Conservation (phyloP, 176 grass and related monocot genomes). For the Avena atlantica region DNA sequence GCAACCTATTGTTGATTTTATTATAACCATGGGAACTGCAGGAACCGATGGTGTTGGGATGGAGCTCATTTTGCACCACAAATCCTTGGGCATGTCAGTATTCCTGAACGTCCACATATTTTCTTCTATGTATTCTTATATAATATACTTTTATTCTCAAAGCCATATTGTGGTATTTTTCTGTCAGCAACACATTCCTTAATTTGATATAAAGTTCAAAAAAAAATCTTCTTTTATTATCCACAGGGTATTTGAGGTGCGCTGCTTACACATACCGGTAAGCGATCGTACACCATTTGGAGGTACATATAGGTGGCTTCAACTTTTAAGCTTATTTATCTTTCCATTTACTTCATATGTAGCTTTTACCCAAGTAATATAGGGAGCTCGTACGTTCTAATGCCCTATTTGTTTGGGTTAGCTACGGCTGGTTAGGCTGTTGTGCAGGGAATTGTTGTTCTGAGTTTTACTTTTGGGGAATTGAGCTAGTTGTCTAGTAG, state of each 20-base stretch:
- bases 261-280: conserved; percentile 79
- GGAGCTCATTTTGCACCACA: conserved; percentile 89
- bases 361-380: not conserved
- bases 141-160: not conserved
- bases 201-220: not conserved
- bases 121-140: not conserved
- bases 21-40: conserved; percentile 16
- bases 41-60: conserved; percentile 78
- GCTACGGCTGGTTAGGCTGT: too few species aligned
- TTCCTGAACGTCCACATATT: not conserved
- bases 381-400: not conserved
- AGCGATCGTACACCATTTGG: conserved; percentile 80
- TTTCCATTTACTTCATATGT: not conserved
- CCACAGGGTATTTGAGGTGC: conserved; percentile 75
- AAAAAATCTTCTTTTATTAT: not conserved
- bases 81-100: conserved; percentile 82
- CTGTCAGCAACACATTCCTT: not conserved
- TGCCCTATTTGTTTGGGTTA: too few species aligned
- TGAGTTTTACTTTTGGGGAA: too few species aligned
- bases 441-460: too few species aligned
- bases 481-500: too few species aligned
- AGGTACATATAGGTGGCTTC: conserved; percentile 35
- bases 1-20: not conserved
- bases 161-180: not conserved
- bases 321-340: not conserved